A percentile compares a stretch with the other conserved stretches of the same genome.
Evolutionary conservation across 2,329 filamentous ascomycete genomes (phyloP).

Genomic region (Cadophora gregata): DNA sequence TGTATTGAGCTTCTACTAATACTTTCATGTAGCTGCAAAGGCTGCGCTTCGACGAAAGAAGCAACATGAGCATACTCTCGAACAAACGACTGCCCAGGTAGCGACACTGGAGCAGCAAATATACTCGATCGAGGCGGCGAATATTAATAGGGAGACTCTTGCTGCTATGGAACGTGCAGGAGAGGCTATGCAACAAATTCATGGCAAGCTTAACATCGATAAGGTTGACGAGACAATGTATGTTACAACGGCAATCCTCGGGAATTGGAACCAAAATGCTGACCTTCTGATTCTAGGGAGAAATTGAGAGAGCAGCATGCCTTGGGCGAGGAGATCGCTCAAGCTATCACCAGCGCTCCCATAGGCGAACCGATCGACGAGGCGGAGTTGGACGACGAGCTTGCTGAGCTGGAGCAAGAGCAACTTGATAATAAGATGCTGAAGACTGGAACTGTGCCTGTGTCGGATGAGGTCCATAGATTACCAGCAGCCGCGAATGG

Average conservation of each 20-base stretch:
- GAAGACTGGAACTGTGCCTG: conserved; percentile 83
- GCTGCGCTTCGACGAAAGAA: conserved; percentile 93
- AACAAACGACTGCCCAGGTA: conserved; percentile 90
- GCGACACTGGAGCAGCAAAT: conserved; percentile 93
- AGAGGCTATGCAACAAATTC: conserved; percentile 90
- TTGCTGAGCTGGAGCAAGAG: conserved; percentile 89
- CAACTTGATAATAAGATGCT: conserved; percentile 93
- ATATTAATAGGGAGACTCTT: conserved; percentile 97
- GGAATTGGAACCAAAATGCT: conserved; percentile 39
- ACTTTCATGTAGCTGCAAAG: conserved; percentile 73
- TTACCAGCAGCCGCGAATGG: conserved; percentile 77
- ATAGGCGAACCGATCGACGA: conserved; percentile 80
- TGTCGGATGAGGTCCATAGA: conserved; percentile 76
- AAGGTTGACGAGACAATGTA: conserved; percentile 97
- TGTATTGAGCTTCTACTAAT: conserved; percentile 24
- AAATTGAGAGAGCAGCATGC: conserved; percentile 89
- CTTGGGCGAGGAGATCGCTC: conserved; percentile 90
- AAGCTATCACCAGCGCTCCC: conserved; percentile 77
- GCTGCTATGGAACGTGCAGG: conserved; percentile 92
- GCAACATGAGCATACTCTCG: conserved; percentile 86
- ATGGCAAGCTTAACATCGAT: conserved; percentile 87
- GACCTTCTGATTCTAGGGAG: conserved; percentile 65
- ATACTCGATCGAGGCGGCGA: conserved; percentile 95
- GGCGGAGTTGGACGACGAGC: conserved; percentile 81
- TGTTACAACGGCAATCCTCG: conserved; percentile 46